Percentiles rank a stretch among this genome's conserved stretches.
Evolutionary conservation across 2,329 filamentous ascomycete species (phyloP).

Genomic region (Venturia asperata): DNA sequence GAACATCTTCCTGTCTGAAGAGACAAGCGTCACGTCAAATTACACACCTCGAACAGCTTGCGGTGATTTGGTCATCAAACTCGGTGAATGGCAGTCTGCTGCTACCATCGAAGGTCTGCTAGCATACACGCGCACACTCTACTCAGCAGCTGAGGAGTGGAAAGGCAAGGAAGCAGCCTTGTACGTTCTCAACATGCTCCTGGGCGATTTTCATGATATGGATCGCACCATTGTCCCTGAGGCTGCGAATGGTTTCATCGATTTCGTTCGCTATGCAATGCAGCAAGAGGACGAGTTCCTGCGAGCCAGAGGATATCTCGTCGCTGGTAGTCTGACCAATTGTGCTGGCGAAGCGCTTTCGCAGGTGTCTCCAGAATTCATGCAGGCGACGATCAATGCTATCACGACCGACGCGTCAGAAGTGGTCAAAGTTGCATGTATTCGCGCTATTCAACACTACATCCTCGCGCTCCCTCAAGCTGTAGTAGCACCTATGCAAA

Average conservation of each 20-base stretch:
- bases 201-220: slow-evolving; percentile 75
- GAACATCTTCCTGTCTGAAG: slow-evolving; percentile 90
- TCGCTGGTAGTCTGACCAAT: slow-evolving; percentile 71
- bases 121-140: slow-evolving; percentile 66
- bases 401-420: slow-evolving; percentile 72
- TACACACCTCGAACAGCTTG: slow-evolving; percentile 92
- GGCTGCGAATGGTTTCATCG: slow-evolving; percentile 66
- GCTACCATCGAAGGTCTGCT: slow-evolving; percentile 73
- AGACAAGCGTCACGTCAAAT: slow-evolving; percentile 89
- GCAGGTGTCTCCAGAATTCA: slow-evolving; percentile 52
- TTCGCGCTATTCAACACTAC: slow-evolving; percentile 73
- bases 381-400: slow-evolving; percentile 67
- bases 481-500: slow-evolving; percentile 52
- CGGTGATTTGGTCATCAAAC: slow-evolving; percentile 84
- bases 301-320: slow-evolving; percentile 77
- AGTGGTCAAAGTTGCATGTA: slow-evolving; percentile 84
- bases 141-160: slow-evolving; percentile 51
- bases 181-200: slow-evolving; percentile 76
- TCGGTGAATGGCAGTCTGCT: slow-evolving; percentile 79
- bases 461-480: slow-evolving; percentile 47
- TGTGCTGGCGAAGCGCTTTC: slow-evolving; percentile 53
- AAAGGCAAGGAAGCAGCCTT: slow-evolving; percentile 72
- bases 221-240: slow-evolving; percentile 62
- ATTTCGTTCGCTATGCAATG: slow-evolving; percentile 73
- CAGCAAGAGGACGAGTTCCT: slow-evolving; percentile 67